Evolutionary conservation across 345 rosid genomes (phyloP).

Genomic region (Linum tenue): DNA sequence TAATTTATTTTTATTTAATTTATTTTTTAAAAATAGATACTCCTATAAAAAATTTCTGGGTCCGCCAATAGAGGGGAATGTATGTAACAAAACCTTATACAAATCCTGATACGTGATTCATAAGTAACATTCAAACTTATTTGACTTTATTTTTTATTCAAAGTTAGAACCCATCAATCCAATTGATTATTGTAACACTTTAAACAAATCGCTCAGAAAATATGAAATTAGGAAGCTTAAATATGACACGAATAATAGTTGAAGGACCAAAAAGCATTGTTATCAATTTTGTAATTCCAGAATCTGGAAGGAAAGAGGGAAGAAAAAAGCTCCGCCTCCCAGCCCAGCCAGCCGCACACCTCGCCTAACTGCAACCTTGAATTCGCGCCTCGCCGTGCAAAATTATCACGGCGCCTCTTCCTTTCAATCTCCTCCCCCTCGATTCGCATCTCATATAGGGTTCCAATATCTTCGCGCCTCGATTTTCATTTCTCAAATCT

Average conservation of each 20-base stretch:
- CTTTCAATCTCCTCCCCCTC: neutral
- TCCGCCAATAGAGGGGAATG: too few relatives aligned
- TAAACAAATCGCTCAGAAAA: too few relatives aligned
- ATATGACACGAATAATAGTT: neutral
- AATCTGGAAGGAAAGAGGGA: neutral
- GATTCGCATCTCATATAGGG: neutral
- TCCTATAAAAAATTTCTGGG: too few relatives aligned
- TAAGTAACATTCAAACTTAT: too few relatives aligned
- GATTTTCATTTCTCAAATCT: neutral
- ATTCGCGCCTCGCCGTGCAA: neutral
- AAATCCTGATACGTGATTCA: too few relatives aligned
- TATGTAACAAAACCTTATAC: too few relatives aligned
- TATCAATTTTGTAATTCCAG: neutral
- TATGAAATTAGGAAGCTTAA: neutral
- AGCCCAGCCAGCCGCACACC: neutral
- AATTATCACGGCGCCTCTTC: slow-evolving; percentile 1
- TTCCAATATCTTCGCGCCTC: neutral
- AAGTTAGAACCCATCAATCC: too few relatives aligned
- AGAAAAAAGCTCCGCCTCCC: neutral
- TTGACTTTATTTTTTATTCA: too few relatives aligned
- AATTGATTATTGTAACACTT: too few relatives aligned
- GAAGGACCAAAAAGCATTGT: neutral
- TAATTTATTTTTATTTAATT: too few relatives aligned
- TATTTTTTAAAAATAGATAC: too few relatives aligned
- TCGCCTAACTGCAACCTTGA: neutral